Evolutionary conservation across 2,329 filamentous ascomycete genomes (phyloP), one percentile per base, ranked within the genome.

Genomic region (Phialocephala subalpina): DNA sequence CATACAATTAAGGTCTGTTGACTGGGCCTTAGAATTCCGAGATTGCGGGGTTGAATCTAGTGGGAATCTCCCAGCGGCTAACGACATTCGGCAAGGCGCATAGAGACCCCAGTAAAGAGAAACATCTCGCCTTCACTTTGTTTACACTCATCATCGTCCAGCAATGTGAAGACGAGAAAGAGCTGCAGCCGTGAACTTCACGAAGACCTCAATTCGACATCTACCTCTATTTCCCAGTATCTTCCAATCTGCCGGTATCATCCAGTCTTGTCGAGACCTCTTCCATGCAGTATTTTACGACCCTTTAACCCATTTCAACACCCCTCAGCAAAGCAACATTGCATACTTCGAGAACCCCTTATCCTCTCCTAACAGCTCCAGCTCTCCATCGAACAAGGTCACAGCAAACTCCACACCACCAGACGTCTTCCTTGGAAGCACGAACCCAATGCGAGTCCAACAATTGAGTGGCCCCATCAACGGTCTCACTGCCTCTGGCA

Each of bases 21-120:
- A n/a, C n/a, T 11, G 25, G 9, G 16, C 33, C n/a, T 38, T 12
- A 35, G 27, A 38, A 20, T 60, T 60, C 58, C 62, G 25, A 52
- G 27, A 61, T 61, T 65, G 63, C 63, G 63, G 63, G 63, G 63
- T 65, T 27, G 8, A n/a, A 38, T 52, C 36, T 61, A 65, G 63
- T n/a, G 58, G 58, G n/a, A 45, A 42, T 56, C n/a, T 40, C 36
- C 62, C 57, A 60, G 52, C 40, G 25, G 8, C 29, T 29, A 53
- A 53, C n/a, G 12, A 22, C 5, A 57, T 60, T 56, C 53, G 42
- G 53, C 45, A 45, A 20, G 25, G 20, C 18, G 20, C 45, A 18
- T 49, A n/a, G 45, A 25, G 45, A 22, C 7, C 49, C 27, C 16
- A n/a, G 27, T 1, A 1, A 29, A 22, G 9, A 33, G 4, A 20